Evolutionary conservation across 2,329 filamentous ascomycete species (phyloP), one percentile per base, ranked within the genome.

Genomic region (Nannizzia gypsea): DNA sequence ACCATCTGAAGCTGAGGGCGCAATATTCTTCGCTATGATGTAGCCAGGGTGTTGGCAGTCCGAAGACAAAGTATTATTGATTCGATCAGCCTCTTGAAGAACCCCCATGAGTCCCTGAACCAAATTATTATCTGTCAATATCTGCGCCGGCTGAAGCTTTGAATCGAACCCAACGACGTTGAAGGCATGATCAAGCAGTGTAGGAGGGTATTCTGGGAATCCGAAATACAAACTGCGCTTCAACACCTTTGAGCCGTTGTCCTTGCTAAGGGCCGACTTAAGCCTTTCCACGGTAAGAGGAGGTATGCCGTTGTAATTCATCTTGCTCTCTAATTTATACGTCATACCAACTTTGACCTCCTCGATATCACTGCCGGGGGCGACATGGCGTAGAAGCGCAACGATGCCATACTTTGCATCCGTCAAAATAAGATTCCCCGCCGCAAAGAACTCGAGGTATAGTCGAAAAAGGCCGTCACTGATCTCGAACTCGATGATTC

Each of bases 371-470:
- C 88, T 86, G 1, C 87, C 88, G 66, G 90, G 88, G 3, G 83
- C 78, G 1, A 97, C 92, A 64, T 87, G 86, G 59, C 93, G 84
- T 65, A 93, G 78, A 20, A 99, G 76, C 0, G 88, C 84, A 38
- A 97, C 72, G 59, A 97, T 91, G 63, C 87, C 93, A 58, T 91
- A 77, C 24, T 95, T 86, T 57, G 80, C 81, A 70, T 97, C 90
- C 2, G 93, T 96, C 58, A 99, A 79, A 63, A 99, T 89, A 62
- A 99, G 86, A 70, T 99, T 99, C 52, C 93, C 93, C 58, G 89
- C 88, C 0, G 93, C 92, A 71, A 96, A 99, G 76, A 99, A 99
- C 74, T 99, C 93, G 28, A 99, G 77, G 70, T 90, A 96, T 22
- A 99, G 73, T 46, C 87, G 81, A 70, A 95, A 96, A 66, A 86